These are phyloP conservation scores for Pisolithus albus DNA, from an alignment of 768 basidiomycete genomes.

Conservation along the genomic window DNA sequence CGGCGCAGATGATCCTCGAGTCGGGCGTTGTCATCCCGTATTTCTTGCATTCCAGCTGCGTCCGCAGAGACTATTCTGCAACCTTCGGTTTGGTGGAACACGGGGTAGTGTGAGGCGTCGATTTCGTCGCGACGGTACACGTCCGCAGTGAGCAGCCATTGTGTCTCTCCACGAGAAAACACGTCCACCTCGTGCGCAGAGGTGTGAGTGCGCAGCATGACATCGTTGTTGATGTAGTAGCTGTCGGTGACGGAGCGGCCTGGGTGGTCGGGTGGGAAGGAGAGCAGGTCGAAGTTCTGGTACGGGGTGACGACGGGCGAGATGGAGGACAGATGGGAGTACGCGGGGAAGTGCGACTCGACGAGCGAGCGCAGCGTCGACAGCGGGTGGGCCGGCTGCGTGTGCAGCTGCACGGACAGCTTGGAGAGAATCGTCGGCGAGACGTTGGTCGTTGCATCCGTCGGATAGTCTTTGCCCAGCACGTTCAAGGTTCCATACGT, in stretches of 20 bases:
- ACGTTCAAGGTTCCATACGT: conserved; percentile 34
- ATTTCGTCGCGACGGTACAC: conserved; percentile 99
- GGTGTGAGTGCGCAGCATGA: conserved; percentile 96
- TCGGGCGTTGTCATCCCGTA: conserved; percentile 64
- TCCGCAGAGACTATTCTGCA: conserved; percentile 71
- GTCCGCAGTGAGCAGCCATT: conserved; percentile 92
- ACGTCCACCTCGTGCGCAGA: conserved; percentile 97
- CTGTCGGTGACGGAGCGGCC: conserved; percentile 86
- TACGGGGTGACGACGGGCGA: conserved; percentile 85
- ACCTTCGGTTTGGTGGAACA: conserved; percentile 98
- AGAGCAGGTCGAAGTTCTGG: conserved; percentile 96
- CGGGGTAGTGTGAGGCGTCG: conserved; percentile 92
- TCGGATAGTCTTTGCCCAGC: conserved; percentile 59
- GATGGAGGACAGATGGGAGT: conserved; percentile 65
- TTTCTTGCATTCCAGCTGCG: conserved; percentile 47
- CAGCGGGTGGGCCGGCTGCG: conserved; percentile 74
- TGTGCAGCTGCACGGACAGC: conserved; percentile 68
- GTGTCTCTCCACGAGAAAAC: conserved; percentile 66
- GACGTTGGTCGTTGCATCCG: conserved; percentile 80
- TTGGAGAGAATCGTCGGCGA: conserved; percentile 82
- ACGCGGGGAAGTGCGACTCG: conserved; percentile 76
- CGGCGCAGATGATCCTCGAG: conserved; percentile 53
- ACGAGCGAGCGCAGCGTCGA: conserved; percentile 78
- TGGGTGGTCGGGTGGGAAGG: conserved; percentile 89
- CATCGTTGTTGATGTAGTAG: conserved; percentile 87